These are phyloP conservation scores for Clarireedia homoeocarpa DNA, from an alignment of 2,329 filamentous ascomycete species.

Conservation along the genomic window DNA sequence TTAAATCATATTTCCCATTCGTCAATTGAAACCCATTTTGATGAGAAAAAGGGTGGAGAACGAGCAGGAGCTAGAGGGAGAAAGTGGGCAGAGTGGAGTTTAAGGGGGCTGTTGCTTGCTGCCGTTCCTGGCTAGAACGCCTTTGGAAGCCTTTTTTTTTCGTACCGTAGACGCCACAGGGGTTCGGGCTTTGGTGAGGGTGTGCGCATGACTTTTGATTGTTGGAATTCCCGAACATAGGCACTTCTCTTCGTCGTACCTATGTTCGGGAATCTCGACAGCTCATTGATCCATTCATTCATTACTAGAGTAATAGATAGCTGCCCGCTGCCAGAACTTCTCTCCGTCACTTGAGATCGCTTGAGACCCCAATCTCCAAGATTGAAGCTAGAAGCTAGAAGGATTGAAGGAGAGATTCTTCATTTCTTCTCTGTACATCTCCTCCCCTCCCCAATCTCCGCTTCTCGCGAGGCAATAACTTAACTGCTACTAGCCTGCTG, in stretches of 20 bases:
- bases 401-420: neutral
- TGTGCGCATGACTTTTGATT: too few species aligned
- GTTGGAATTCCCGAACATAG: too few species aligned
- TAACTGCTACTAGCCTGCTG: neutral
- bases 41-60: neutral
- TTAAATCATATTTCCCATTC: too few species aligned
- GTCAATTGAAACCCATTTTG: neutral
- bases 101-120: neutral
- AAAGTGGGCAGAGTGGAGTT: neutral
- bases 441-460: conserved; percentile 19
- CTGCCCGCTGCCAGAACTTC: too few species aligned
- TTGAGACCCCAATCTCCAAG: conserved; percentile 19
- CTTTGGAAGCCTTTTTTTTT: neutral
- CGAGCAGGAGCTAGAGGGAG: too few species aligned
- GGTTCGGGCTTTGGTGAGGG: neutral
- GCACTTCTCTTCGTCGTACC: too few species aligned
- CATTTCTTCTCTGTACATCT: neutral
- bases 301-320: too few species aligned
- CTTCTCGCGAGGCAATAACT: neutral
- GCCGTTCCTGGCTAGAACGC: neutral
- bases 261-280: too few species aligned
- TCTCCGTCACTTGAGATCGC: conserved; percentile 14
- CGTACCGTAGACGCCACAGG: neutral
- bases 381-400: neutral
- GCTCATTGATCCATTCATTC: too few species aligned